phyloP scores from a whole-genome alignment of 768 basidiomycete species.

The Hygrocybe punicea region DNA sequence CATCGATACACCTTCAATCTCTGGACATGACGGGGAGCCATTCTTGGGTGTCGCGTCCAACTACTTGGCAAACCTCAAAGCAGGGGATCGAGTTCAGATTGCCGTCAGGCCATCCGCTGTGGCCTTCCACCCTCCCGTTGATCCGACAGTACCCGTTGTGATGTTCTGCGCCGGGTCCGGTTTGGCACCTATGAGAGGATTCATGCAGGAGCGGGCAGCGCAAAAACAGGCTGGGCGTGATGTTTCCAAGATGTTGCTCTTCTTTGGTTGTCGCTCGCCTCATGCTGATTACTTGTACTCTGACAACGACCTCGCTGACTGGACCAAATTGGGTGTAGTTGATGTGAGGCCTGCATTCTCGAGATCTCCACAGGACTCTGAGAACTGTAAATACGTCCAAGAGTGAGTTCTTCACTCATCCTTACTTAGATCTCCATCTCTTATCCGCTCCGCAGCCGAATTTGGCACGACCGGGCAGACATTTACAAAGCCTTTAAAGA shows the following conservation, averaged over 20 bases:
- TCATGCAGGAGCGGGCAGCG: slow-evolving; percentile 48
- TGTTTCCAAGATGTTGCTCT: slow-evolving; percentile 41
- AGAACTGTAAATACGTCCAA: slow-evolving; percentile 40
- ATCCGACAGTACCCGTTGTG: slow-evolving; percentile 13
- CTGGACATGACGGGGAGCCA: slow-evolving; percentile 24
- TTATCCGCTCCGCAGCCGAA: slow-evolving; percentile 29
- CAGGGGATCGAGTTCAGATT: slow-evolving; percentile 44
- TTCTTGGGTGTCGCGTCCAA: slow-evolving; percentile 49
- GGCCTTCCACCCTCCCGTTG: slow-evolving; percentile 41
- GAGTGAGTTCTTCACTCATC: slow-evolving; percentile 27
- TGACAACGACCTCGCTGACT: slow-evolving; percentile 41
- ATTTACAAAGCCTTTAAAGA: slow-evolving; percentile 30
- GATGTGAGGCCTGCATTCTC: slow-evolving; percentile 47
- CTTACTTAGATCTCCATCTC: background rate
- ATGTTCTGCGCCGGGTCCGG: slow-evolving; percentile 49
- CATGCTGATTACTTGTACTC: slow-evolving; percentile 43
- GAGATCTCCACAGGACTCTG: slow-evolving; percentile 23
- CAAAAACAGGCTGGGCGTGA: slow-evolving; percentile 44
- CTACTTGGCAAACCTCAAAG: slow-evolving; percentile 39
- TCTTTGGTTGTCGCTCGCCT: slow-evolving; percentile 47
- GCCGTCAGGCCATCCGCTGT: slow-evolving; percentile 38
- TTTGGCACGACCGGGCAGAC: slow-evolving; percentile 42
- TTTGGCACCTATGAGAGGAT: slow-evolving; percentile 49
- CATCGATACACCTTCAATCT: slow-evolving; percentile 37
- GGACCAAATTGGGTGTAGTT: slow-evolving; percentile 42